Percentiles rank a stretch among this genome's conserved stretches.
phyloP scores from a whole-genome alignment of 768 basidiomycete species.

The Pleurotus salmoneostramineus region DNA sequence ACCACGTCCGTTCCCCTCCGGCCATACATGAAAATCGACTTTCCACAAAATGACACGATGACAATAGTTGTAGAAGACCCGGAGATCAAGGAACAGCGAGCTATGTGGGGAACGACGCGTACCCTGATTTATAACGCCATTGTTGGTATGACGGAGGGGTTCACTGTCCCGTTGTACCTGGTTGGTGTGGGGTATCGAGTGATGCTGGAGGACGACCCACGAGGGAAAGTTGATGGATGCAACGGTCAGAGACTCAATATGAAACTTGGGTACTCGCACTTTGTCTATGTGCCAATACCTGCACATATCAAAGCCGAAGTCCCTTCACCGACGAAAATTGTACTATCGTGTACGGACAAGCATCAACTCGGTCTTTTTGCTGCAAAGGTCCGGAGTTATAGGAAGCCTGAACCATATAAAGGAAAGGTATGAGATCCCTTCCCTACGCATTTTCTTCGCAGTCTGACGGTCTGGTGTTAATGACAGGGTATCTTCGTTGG shows the following conservation, averaged over 20 bases:
- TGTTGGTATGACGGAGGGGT: slow-evolving; percentile 85
- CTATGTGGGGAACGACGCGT: slow-evolving; percentile 95
- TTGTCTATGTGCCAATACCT: slow-evolving; percentile 81
- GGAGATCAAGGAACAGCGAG: slow-evolving; percentile 69
- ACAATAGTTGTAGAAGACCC: slow-evolving; percentile 62
- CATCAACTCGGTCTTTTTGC: slow-evolving; percentile 85
- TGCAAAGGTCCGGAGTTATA: slow-evolving; percentile 75
- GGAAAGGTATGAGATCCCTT: slow-evolving; percentile 76
- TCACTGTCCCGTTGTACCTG: slow-evolving; percentile 76
- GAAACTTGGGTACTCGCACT: slow-evolving; percentile 92
- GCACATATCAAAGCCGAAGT: slow-evolving; percentile 77
- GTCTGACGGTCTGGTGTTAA: slow-evolving; percentile 3
- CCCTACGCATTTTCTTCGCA: neutral
- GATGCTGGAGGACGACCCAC: slow-evolving; percentile 76
- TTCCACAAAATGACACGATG: slow-evolving; percentile 33
- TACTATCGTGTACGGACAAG: slow-evolving; percentile 83
- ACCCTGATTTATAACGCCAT: slow-evolving; percentile 89
- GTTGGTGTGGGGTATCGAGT: slow-evolving; percentile 96
- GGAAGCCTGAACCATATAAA: slow-evolving; percentile 96
- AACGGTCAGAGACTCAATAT: slow-evolving; percentile 74
- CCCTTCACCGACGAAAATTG: slow-evolving; percentile 79
- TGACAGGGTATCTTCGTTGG: slow-evolving; percentile 88
- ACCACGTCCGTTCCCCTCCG: slow-evolving; percentile 42
- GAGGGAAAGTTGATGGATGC: slow-evolving; percentile 52
- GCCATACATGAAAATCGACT: slow-evolving; percentile 41